A percentile compares a stretch with the other conserved stretches of the same genome.
These are phyloP conservation scores for Cenchrus americanus DNA, from an alignment of 176 grass and related monocot genomes.

Conservation along the genomic window DNA sequence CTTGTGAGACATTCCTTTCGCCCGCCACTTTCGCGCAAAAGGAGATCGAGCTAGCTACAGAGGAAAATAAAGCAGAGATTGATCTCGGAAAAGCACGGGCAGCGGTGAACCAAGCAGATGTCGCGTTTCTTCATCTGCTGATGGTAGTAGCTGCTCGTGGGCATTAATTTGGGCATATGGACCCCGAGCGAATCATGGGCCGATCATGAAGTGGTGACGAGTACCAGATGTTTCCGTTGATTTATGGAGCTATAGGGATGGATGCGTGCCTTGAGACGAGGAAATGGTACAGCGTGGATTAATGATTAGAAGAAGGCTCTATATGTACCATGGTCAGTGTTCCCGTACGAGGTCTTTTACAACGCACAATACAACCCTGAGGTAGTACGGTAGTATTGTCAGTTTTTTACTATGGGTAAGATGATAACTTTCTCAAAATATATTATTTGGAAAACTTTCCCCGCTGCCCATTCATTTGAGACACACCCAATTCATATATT, in stretches of 20 bases:
- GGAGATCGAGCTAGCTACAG: constrained; percentile 39
- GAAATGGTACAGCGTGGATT: constrained; percentile 18
- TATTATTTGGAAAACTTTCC: too few species aligned
- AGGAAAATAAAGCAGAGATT: neutral
- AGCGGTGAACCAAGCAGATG: neutral
- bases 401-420: too few species aligned
- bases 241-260: neutral
- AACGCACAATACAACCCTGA: too few species aligned
- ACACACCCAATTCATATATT: too few species aligned
- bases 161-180: neutral
- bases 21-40: constrained; percentile 21
- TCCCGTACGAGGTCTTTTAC: too few species aligned
- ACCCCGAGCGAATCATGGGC: constrained; percentile 25
- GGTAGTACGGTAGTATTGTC: too few species aligned
- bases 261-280: neutral
- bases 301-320: neutral
- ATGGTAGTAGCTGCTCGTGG: neutral
- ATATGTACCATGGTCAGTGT: neutral
- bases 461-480: too few species aligned
- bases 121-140: neutral
- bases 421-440: too few species aligned
- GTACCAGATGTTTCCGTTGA: neutral
- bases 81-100: neutral
- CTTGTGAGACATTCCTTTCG: constrained; percentile 53
- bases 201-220: neutral